Evolutionary conservation across 148 eudicot species (phyloP).

Genomic region (Vaccinium myrtillus): DNA sequence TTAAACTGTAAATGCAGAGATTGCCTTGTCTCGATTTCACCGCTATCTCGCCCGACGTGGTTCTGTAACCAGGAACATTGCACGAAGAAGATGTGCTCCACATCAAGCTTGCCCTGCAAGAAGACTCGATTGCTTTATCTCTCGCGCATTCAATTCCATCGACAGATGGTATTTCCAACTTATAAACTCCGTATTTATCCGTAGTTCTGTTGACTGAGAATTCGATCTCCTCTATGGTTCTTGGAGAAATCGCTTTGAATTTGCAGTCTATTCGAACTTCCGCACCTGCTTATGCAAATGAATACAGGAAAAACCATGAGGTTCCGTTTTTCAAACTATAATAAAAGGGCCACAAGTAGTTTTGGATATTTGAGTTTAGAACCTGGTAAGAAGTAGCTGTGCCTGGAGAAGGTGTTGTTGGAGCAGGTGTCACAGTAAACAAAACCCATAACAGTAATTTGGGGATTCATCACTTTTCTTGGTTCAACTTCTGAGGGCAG

Average conservation of each 20-base stretch:
- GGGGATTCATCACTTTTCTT: conserved; percentile 37
- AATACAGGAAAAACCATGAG: background rate
- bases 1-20: conserved; percentile 71
- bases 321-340: background rate
- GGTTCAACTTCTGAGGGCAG: conserved; percentile 33
- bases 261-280: conserved; percentile 84
- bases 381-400: conserved; percentile 96
- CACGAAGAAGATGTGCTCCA: conserved; percentile 52
- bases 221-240: conserved; percentile 66
- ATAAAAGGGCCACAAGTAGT: background rate
- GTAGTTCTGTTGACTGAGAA: conserved; percentile 88
- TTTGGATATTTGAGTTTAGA: background rate
- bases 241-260: conserved; percentile 60
- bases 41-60: conserved; percentile 61
- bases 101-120: conserved; percentile 68
- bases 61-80: conserved; percentile 61
- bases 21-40: conserved; percentile 63
- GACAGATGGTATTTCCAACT: conserved; percentile 66
- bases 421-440: conserved; percentile 95
- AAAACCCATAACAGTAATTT: conserved; percentile 80
- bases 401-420: conserved; percentile 74
- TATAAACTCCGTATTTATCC: conserved; percentile 66
- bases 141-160: conserved; percentile 84
- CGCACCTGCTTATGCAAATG: conserved; percentile 44
- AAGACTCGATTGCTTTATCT: conserved; percentile 45